Evolutionary conservation across 106 monocot species (phyloP).

Genomic region (Allium cepa): DNA sequence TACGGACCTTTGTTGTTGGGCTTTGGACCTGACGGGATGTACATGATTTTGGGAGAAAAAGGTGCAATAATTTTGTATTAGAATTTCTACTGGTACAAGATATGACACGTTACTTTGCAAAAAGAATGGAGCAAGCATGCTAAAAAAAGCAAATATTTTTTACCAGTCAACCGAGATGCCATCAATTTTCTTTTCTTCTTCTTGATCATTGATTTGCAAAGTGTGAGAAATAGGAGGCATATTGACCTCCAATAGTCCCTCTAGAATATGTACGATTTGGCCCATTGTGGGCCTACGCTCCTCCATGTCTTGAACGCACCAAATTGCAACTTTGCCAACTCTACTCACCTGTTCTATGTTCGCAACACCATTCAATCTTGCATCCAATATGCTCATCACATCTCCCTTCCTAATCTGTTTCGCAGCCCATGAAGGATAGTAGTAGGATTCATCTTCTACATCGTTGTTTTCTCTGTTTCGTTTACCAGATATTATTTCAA

Average conservation of each 20-base stretch:
- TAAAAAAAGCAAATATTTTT: too few relatives aligned
- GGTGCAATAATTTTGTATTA: too few relatives aligned
- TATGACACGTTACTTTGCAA: too few relatives aligned
- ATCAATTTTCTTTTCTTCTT: too few relatives aligned
- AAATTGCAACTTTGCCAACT: slow-evolving; percentile 11
- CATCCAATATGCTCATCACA: slow-evolving; percentile 11
- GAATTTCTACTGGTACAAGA: too few relatives aligned
- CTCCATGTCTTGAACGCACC: slow-evolving; percentile 24
- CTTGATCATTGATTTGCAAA: background rate
- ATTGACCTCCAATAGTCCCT: slow-evolving; percentile 7
- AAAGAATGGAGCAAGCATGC: too few relatives aligned
- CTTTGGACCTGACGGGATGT: too few relatives aligned
- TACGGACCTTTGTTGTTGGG: too few relatives aligned
- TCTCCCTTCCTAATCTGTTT: slow-evolving; percentile 6
- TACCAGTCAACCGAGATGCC: too few relatives aligned
- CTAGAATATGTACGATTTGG: slow-evolving; percentile 17
- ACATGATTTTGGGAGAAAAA: too few relatives aligned
- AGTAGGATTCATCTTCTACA: slow-evolving; percentile 1
- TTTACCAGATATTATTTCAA: slow-evolving; percentile 43
- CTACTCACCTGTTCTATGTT: background rate
- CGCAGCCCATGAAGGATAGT: slow-evolving; percentile 37
- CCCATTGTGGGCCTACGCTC: slow-evolving; percentile 16
- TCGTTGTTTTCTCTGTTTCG: slow-evolving; percentile 18
- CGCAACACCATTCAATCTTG: slow-evolving; percentile 9
- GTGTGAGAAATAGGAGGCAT: slow-evolving; percentile 9